Base-by-base conservation (phyloP, 192 early-diverging fungal species). In the Tieghemiomyces parasiticus region DNA sequence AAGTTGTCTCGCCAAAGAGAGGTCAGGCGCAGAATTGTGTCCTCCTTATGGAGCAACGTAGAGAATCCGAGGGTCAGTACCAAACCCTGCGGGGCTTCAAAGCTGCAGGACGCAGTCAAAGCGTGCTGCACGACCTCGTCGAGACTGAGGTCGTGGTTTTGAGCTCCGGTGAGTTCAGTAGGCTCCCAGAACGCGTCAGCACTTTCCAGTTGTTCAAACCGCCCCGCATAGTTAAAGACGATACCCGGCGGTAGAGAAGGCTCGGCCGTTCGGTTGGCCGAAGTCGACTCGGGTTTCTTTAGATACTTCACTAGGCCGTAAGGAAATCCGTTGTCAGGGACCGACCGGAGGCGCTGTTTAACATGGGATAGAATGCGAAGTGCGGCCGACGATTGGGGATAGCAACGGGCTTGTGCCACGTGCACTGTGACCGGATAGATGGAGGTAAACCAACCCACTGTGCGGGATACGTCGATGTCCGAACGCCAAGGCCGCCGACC, bases 371-470 rank as follows among this genome's bases (percentile, higher is more conserved):
- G 22, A 8, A 29, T 26, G 25, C 16, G 2, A 25, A 52, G 28
- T 8, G 8, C 38, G 16, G 8, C 8, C 9, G 8, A 12, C 16
- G 38, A 12, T 44, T 8, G 16, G 4, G 50, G 19, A 16, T 14
- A 26, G 3, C 28, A 20, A 52, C 22, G 20, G 9, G 4, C 1
- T 25, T 20, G 22, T n/a, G n/a, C n/a, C 22, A 22, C 14, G 50
- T 22, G 22, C 14, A 52, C 2, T 2, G 22, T 13, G 22, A 52
- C 50, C 2, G 50, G 50, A 25, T 52, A 52, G 22, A 29, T 20
- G 29, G 1, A 26, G 50, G 50, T 52, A 26, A 52, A 52, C 50
- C 50, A 52, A 22, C 50, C 50, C 2, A 52, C 50, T 20, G 50
- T 52, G 50, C 50, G 50, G 50, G 50, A 52, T 14, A 52, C 28